Conservation (phyloP, 2,329 filamentous ascomycete genomes). For the Aureobasidium sp. region DNA sequence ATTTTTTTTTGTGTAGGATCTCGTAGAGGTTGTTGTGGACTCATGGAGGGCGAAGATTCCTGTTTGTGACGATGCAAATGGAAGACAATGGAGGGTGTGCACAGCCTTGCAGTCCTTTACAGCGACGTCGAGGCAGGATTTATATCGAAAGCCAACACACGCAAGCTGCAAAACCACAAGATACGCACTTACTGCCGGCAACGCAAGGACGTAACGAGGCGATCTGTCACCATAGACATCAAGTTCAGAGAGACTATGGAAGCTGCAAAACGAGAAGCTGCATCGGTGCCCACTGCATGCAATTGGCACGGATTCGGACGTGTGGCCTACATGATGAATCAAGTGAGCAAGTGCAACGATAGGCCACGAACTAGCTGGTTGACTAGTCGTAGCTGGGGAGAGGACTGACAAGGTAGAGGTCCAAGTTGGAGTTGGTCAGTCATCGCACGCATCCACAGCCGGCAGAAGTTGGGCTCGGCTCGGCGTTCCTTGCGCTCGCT, state of each 20-base stretch:
- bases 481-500: neutral
- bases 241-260: neutral
- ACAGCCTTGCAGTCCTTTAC: neutral
- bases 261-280: neutral
- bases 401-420: constrained; percentile 5
- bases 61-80: neutral
- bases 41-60: neutral
- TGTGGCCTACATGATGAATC: neutral
- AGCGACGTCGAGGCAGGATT: neutral
- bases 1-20: constrained; percentile 21
- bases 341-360: constrained; percentile 6
- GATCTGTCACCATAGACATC: neutral
- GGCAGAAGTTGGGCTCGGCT: constrained; percentile 2
- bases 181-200: neutral
- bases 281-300: constrained; percentile 4
- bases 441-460: neutral
- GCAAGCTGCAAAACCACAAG: neutral
- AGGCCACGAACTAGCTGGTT: neutral
- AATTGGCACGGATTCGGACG: neutral
- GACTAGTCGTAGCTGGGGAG: neutral
- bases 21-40: neutral
- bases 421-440: neutral
- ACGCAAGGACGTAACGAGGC: neutral
- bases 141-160: neutral
- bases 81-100: neutral